Evolutionary conservation across 441 rosid genomes (phyloP).

Genomic region (Adansonia gregorii): DNA sequence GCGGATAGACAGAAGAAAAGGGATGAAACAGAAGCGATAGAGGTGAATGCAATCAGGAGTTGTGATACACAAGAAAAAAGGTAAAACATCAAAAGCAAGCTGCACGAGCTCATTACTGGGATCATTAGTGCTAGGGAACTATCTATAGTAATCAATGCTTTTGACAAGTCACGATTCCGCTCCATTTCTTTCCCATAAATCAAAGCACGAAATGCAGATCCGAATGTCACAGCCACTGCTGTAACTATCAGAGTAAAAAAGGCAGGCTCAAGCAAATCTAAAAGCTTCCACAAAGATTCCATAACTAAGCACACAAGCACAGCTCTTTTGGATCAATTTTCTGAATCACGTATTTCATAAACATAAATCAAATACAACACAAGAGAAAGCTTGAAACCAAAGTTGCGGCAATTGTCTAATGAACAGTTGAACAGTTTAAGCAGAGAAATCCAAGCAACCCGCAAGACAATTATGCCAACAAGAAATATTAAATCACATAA

Average conservation of each 20-base stretch:
- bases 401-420: conserved; percentile 38
- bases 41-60: conserved; percentile 83
- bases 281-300: conserved; percentile 85
- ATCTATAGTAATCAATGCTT: conserved; percentile 82
- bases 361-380: conserved; percentile 24
- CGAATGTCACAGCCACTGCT: conserved; percentile 85
- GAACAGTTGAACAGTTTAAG: conserved; percentile 20
- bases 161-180: conserved; percentile 78
- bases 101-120: conserved; percentile 95
- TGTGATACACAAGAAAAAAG: conserved; percentile 89
- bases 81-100: conserved; percentile 93
- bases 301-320: conserved; percentile 39
- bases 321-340: conserved; percentile 25
- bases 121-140: conserved; percentile 90
- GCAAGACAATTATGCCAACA: conserved; percentile 27
- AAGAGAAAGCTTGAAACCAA: conserved; percentile 25
- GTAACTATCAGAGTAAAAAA: conserved; percentile 75
- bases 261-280: conserved; percentile 86
- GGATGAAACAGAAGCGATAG: conserved; percentile 82
- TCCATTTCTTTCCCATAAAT: conserved; percentile 96
- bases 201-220: conserved; percentile 85
- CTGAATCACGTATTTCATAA: conserved; percentile 23
- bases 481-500: conserved; percentile 13
- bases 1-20: conserved; percentile 84
- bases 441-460: conserved; percentile 49